These are phyloP conservation scores for Pecoramyces ruminantium DNA, from an alignment of 192 early-diverging fungal species.

Conservation along the genomic window DNA sequence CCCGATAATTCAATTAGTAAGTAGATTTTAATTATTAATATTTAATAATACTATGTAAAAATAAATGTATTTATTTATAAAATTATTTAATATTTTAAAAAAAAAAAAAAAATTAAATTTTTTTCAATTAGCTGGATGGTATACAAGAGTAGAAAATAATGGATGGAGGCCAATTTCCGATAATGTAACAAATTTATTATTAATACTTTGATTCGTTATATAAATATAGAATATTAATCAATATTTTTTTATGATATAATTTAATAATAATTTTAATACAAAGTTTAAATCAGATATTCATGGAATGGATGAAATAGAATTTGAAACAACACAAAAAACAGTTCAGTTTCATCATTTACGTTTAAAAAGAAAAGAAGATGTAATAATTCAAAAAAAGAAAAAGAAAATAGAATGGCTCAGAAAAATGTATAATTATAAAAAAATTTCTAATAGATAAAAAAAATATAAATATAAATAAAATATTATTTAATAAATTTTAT, in stretches of 20 bases:
- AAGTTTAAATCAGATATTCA: background rate
- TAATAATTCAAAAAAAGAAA: conserved; percentile 11
- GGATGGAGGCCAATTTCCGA: conserved; percentile 41
- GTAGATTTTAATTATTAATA: too few species aligned
- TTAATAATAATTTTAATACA: conserved; percentile 4
- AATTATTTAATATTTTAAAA: background rate
- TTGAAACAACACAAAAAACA: conserved; percentile 5
- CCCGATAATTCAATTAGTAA: background rate
- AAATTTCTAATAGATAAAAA: too few species aligned
- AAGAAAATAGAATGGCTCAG: conserved; percentile 32
- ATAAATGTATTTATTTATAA: too few species aligned
- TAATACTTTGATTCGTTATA: too few species aligned
- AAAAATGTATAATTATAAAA: conserved; percentile 20
- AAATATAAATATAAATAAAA: too few species aligned
- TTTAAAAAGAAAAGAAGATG: conserved; percentile 18
- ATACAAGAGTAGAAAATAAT: conserved; percentile 33
- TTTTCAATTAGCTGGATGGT: conserved; percentile 23
- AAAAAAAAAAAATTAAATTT: too few species aligned
- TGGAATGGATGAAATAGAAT: background rate
- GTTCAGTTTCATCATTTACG: conserved; percentile 25
- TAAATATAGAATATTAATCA: too few species aligned
- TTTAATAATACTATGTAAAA: too few species aligned
- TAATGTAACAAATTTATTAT: conserved; percentile 4
- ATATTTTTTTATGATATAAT: background rate
- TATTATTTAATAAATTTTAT: too few species aligned